Evolutionary conservation across 345 rosid genomes (phyloP).

Genomic region (Ricinus communis): DNA sequence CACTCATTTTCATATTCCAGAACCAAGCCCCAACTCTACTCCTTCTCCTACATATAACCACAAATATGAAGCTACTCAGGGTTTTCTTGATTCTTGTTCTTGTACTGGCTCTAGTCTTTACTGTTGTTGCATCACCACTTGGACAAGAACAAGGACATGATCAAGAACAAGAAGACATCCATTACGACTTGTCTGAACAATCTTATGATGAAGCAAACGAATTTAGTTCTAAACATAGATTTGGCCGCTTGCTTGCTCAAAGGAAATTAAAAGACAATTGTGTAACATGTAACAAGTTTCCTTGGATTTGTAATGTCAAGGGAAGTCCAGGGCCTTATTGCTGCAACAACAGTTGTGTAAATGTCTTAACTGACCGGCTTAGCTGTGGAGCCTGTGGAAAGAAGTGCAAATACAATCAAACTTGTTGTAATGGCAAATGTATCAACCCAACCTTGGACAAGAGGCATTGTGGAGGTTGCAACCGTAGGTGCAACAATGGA

Average conservation of each 20-base stretch:
- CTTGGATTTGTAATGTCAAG: conserved; percentile 19
- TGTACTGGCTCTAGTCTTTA: not conserved
- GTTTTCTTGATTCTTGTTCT: conserved; percentile 4
- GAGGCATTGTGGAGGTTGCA: conserved; percentile 38
- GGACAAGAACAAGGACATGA: not conserved
- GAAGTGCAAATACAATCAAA: conserved; percentile 42
- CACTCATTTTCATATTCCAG: not conserved
- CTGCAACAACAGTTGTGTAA: conserved; percentile 38
- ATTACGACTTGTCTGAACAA: not conserved
- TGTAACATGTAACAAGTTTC: conserved; percentile 21
- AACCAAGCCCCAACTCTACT: not conserved
- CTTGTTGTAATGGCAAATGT: conserved; percentile 43
- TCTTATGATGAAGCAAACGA: not conserved
- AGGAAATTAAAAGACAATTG: not conserved
- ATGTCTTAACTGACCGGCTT: conserved; percentile 19
- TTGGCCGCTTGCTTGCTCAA: not conserved
- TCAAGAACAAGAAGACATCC: not conserved
- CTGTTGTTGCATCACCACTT: not conserved
- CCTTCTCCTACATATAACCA: not conserved
- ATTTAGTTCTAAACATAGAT: not conserved
- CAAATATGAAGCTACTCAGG: conserved; percentile 1
- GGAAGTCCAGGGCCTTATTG: conserved; percentile 42
- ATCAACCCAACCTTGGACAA: conserved; percentile 31
- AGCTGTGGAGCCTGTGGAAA: conserved; percentile 45
- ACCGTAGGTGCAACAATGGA: conserved; percentile 30